Conservation (phyloP, 371 early-diverging fungal genomes). For the Mucor irregularis region DNA sequence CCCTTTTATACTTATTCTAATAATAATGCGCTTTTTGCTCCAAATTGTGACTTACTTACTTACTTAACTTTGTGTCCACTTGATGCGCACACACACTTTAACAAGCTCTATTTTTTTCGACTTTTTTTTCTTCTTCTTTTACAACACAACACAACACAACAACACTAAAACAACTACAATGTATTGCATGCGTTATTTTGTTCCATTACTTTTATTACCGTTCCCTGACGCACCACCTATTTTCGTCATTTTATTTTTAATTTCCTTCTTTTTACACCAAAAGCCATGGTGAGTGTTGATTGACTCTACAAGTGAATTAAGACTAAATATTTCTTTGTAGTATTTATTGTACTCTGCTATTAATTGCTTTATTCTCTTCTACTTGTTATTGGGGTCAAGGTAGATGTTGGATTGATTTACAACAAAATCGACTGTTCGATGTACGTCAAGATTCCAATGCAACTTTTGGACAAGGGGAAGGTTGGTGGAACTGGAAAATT, state of each 20-base stretch:
- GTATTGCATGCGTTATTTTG: constrained; percentile 68
- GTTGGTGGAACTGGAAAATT: constrained; percentile 56
- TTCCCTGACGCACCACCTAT: constrained; percentile 71
- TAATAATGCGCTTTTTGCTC: no score
- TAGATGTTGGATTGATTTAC: constrained; percentile 67
- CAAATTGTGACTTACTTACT: no score
- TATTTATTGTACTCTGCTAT: constrained; percentile 63
- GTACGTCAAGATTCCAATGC: constrained; percentile 45
- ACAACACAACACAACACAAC: background rate
- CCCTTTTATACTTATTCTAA: no score
- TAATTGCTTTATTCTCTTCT: constrained; percentile 60
- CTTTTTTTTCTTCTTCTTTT: background rate
- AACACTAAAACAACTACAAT: constrained; percentile 26
- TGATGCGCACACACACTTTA: no score
- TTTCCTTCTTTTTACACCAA: constrained; percentile 67
- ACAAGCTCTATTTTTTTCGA: background rate
- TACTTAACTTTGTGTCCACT: no score
- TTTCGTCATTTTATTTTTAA: constrained; percentile 60
- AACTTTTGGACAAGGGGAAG: constrained; percentile 50
- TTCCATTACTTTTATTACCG: constrained; percentile 64
- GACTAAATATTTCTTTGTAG: constrained; percentile 21
- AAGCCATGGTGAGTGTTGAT: constrained; percentile 59
- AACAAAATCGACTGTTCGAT: constrained; percentile 41
- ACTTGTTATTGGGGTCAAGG: constrained; percentile 75
- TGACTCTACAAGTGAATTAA: background rate